These are phyloP conservation scores for Pseudoperonospora humuli DNA, from an alignment of 352 stramenopile genomes.

Conservation along the genomic window DNA sequence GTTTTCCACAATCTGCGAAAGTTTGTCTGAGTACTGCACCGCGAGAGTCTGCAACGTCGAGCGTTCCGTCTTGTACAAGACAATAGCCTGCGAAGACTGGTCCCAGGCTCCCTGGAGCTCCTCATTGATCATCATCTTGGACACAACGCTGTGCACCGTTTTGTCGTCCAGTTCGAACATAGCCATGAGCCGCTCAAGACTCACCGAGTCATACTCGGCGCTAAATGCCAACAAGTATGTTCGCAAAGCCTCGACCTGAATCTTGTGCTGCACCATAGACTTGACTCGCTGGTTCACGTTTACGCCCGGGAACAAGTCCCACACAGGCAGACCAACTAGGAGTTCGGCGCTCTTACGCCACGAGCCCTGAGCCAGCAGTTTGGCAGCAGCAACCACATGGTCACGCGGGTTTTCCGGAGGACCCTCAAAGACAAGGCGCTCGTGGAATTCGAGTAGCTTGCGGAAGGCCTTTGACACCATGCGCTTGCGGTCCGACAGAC, in stretches of 20 bases:
- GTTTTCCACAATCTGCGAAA: slow-evolving; percentile 82
- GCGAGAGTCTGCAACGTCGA: slow-evolving; percentile 92
- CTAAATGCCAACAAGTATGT: slow-evolving; percentile 96
- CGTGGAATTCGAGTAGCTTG: slow-evolving; percentile 87
- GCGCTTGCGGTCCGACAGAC: slow-evolving; percentile 70
- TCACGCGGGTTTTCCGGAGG: slow-evolving; percentile 97
- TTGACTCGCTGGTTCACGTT: slow-evolving; percentile 80
- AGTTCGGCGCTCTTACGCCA: slow-evolving; percentile 91
- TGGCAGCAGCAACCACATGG: slow-evolving; percentile 94
- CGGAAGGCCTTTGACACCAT: slow-evolving; percentile 94
- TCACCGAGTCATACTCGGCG: slow-evolving; percentile 94
- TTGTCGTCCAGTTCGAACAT: slow-evolving; percentile 97
- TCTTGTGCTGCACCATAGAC: slow-evolving; percentile 89
- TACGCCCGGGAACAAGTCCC: slow-evolving; percentile 91
- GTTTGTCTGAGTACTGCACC: slow-evolving; percentile 95
- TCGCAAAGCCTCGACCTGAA: slow-evolving; percentile 93
- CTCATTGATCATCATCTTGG: slow-evolving; percentile 99
- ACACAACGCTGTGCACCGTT: slow-evolving; percentile 96
- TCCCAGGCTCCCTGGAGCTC: slow-evolving; percentile 97
- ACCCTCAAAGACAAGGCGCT: slow-evolving; percentile 93
- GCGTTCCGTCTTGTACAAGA: slow-evolving; percentile 92
- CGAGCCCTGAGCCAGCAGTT: slow-evolving; percentile 92
- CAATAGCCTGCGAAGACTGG: slow-evolving; percentile 95
- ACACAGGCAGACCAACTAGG: slow-evolving; percentile 88
- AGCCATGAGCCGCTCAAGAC: slow-evolving; percentile 89